Percentiles rank a stretch among this genome's conserved stretches.
phyloP scores from a whole-genome alignment of 345 rosid species.

The Syzygium jambos region DNA sequence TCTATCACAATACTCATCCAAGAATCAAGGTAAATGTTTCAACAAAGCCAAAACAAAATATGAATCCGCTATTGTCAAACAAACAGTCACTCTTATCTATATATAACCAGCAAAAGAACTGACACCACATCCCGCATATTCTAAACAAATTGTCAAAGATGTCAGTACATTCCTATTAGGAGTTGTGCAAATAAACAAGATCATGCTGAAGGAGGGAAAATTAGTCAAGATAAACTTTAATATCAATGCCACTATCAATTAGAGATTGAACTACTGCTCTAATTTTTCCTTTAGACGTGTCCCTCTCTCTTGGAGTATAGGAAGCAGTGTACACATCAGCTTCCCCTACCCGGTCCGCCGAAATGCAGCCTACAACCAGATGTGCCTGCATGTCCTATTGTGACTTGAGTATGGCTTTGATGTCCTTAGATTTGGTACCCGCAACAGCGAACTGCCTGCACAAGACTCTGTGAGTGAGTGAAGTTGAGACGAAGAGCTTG shows the following conservation, averaged over 20 bases:
- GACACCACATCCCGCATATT: not conserved
- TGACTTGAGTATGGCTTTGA: fast-evolving
- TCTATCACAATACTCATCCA: not conserved
- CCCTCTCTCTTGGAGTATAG: not conserved
- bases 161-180: too few species aligned
- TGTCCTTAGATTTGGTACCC: not conserved
- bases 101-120: not conserved
- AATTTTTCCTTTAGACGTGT: not conserved
- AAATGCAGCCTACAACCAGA: fast-evolving
- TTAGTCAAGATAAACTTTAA: not conserved
- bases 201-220: not conserved
- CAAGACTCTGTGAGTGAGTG: not conserved
- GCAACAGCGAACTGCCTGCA: fast-evolving
- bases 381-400: fast-evolving
- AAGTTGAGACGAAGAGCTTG: fast-evolving
- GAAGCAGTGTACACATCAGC: not conserved
- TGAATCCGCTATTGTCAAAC: too few species aligned
- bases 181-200: not conserved
- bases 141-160: not conserved
- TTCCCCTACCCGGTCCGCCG: fast-evolving
- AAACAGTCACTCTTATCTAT: not conserved
- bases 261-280: not conserved
- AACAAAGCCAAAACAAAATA: too few species aligned
- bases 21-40: too few species aligned
- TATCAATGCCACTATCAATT: not conserved